A percentile compares a stretch with the other conserved stretches of the same genome.
Evolutionary conservation across 2,329 filamentous ascomycete genomes (phyloP).

Genomic region (Monosporascus sp.): DNA sequence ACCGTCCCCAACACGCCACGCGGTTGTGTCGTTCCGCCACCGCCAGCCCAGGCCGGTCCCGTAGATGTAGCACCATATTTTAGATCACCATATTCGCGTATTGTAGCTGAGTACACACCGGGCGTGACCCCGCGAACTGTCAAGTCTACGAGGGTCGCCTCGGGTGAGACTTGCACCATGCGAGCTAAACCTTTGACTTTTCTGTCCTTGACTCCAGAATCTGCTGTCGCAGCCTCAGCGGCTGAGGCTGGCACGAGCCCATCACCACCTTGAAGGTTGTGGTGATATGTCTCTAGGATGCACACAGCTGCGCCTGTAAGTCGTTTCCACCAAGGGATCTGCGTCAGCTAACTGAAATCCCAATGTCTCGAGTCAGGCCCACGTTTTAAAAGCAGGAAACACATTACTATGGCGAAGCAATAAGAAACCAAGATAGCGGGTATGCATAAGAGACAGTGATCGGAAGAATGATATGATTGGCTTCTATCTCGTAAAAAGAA

Average conservation of each 20-base stretch:
- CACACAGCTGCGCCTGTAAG: conserved; percentile 74
- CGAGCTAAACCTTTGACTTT: conserved; percentile 80
- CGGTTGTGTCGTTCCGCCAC: conserved; percentile 35
- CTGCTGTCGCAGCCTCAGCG: conserved; percentile 24
- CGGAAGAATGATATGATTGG: background rate
- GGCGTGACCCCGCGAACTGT: conserved; percentile 77
- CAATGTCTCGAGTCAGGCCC: background rate
- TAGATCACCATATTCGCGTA: conserved; percentile 83
- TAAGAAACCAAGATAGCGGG: background rate
- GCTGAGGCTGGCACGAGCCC: conserved; percentile 29
- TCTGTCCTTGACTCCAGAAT: conserved; percentile 30
- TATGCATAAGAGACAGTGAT: conserved; percentile 6
- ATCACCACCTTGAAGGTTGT: conserved; percentile 47
- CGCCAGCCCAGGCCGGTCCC: conserved; percentile 70
- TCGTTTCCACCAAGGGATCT: conserved; percentile 9
- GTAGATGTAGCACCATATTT: conserved; percentile 77
- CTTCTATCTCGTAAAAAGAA: conserved; percentile 9
- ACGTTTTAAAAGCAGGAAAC: conserved; percentile 1
- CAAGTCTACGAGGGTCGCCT: conserved; percentile 78
- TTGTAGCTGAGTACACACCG: conserved; percentile 76
- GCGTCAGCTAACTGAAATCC: conserved; percentile 15
- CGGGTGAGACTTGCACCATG: conserved; percentile 84
- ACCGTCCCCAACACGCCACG: conserved; percentile 64
- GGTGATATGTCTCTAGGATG: conserved; percentile 79
- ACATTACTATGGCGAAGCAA: background rate